These are phyloP conservation scores for Cystobasidium sp. DNA, from an alignment of 1,284 basidiomycete species.

Conservation along the genomic window DNA sequence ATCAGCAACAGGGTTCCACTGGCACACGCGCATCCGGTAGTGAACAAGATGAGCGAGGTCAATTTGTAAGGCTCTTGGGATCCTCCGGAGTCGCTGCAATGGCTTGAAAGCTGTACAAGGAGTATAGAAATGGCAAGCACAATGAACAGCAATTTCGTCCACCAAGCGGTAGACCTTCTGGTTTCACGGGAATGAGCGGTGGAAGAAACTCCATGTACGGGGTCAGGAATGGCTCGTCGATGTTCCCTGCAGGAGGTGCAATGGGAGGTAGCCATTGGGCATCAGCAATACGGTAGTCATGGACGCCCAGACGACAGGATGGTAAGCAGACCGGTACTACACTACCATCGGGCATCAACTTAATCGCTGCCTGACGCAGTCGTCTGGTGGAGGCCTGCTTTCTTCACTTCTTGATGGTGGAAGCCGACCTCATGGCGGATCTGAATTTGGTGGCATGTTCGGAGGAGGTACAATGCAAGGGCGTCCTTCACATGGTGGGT, in stretches of 20 bases:
- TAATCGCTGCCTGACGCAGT: no score
- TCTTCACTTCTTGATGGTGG: no score
- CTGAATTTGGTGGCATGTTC: no score
- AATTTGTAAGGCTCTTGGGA: slow-evolving; percentile 16
- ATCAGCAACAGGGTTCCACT: slow-evolving; percentile 1
- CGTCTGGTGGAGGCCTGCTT: no score
- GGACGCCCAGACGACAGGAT: background rate
- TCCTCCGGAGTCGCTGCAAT: slow-evolving; percentile 1
- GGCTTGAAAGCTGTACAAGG: slow-evolving; percentile 25
- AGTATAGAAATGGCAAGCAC: slow-evolving; percentile 15
- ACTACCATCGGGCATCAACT: no score
- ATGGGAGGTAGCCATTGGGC: background rate
- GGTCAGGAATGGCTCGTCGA: background rate
- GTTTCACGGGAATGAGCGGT: background rate
- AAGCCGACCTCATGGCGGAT: no score
- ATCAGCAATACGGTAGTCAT: background rate
- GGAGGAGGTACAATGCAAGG: no score
- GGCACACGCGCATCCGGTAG: background rate
- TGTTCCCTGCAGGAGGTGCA: background rate
- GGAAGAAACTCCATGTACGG: background rate
- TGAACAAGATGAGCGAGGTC: slow-evolving; percentile 16
- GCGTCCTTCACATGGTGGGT: no score
- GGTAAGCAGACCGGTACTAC: background rate
- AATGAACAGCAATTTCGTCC: slow-evolving; percentile 15
- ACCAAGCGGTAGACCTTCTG: background rate